Conservation (phyloP, 1,139 yeast genomes). For the Candida tetrigidarum region DNA sequence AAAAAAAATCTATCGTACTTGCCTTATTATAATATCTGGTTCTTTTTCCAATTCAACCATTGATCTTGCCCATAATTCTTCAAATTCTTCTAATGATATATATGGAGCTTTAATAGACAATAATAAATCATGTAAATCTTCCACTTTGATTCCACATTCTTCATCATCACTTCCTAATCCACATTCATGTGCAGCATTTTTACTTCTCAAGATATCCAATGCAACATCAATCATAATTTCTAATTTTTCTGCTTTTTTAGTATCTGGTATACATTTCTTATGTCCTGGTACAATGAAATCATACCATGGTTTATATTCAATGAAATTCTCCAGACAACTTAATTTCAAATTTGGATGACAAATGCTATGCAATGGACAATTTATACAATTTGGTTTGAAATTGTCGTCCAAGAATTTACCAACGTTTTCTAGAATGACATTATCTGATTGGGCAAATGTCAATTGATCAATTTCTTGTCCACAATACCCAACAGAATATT, state of each 20-base stretch:
- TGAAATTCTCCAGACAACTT: slow-evolving; percentile 73
- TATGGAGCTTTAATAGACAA: slow-evolving; percentile 60
- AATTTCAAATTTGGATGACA: slow-evolving; percentile 65
- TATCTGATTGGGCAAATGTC: slow-evolving; percentile 32
- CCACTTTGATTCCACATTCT: slow-evolving; percentile 55
- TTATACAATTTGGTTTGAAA: slow-evolving; percentile 65
- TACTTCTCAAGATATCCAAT: slow-evolving; percentile 64
- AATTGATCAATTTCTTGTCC: slow-evolving; percentile 54
- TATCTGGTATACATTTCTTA: slow-evolving; percentile 73
- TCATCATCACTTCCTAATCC: slow-evolving; percentile 54
- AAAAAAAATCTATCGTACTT: slow-evolving; percentile 43
- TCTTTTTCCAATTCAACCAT: slow-evolving; percentile 66
- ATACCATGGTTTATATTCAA: slow-evolving; percentile 58
- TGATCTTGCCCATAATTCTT: slow-evolving; percentile 78
- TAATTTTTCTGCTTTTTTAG: slow-evolving; percentile 69
- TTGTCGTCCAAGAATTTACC: slow-evolving; percentile 40
- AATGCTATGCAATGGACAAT: slow-evolving; percentile 82
- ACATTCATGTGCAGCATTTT: slow-evolving; percentile 72
- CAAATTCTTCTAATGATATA: slow-evolving; percentile 74
- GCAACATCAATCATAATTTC: slow-evolving; percentile 71
- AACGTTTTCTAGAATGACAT: slow-evolving; percentile 20
- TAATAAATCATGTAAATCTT: slow-evolving; percentile 63
- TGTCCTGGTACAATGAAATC: slow-evolving; percentile 58
- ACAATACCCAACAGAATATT: slow-evolving; percentile 66
- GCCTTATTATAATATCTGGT: slow-evolving; percentile 79